Conservation (phyloP, 1,139 yeast genomes). For the Komagataea norvegica region DNA sequence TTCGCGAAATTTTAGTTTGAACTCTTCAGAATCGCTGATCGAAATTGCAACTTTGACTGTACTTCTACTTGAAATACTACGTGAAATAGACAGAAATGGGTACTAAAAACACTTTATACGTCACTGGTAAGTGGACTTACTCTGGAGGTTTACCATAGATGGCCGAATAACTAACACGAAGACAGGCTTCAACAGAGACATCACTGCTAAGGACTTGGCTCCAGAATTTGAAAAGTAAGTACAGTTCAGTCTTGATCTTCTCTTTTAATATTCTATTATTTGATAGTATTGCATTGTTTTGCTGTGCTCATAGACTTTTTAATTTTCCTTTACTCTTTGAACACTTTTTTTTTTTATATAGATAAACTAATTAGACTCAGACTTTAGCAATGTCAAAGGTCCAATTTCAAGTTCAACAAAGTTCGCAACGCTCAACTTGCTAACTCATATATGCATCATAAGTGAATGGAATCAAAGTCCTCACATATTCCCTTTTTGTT, state of each 20-base stretch:
- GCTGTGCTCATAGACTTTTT: background rate
- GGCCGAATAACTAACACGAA: background rate
- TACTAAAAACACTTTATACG: constrained; percentile 49
- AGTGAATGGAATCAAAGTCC: too few species aligned
- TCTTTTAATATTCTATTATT: constrained; percentile 4
- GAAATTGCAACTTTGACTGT: too few species aligned
- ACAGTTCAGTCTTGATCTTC: constrained; percentile 11
- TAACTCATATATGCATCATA: too few species aligned
- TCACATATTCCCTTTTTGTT: too few species aligned
- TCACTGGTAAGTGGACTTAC: constrained; percentile 36
- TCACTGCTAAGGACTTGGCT: constrained; percentile 63
- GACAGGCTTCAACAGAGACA: constrained; percentile 52
- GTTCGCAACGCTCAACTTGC: too few species aligned
- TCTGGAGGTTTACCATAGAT: background rate
- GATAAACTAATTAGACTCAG: constrained; percentile 9
- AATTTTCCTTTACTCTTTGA: background rate
- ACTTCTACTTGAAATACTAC: too few species aligned
- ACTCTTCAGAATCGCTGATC: too few species aligned
- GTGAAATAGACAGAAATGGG: constrained; percentile 47
- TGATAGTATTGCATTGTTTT: constrained; percentile 3
- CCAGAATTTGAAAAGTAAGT: constrained; percentile 67
- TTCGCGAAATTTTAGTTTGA: too few species aligned
- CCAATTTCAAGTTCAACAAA: constrained; percentile 7
- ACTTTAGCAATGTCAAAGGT: constrained; percentile 6
- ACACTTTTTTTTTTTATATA: constrained; percentile 1